Percentiles rank a stretch among this genome's conserved stretches.
Conservation (phyloP, 2,329 filamentous ascomycete species). For the Lasiodiplodia citricola region DNA sequence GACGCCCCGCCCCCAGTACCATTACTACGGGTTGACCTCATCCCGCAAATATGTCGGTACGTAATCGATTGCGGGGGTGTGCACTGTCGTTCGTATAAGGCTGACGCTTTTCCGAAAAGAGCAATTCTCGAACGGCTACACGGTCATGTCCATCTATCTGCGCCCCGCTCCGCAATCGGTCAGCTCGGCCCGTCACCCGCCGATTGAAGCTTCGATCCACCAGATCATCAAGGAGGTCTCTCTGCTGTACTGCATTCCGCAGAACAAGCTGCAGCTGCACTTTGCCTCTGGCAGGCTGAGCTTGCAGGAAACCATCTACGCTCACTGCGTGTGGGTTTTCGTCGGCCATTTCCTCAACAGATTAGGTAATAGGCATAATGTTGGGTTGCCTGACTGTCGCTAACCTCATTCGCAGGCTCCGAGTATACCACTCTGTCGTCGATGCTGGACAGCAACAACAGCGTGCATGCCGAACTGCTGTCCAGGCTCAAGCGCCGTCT, state of each 20-base stretch:
- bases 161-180: constrained; percentile 68
- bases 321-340: constrained; percentile 97
- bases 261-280: constrained; percentile 91
- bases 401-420: constrained; percentile 50
- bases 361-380: constrained; percentile 55
- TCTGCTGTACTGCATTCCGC: constrained; percentile 94
- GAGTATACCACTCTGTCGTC: constrained; percentile 89
- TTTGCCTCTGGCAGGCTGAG: constrained; percentile 87
- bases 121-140: constrained; percentile 98
- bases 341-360: constrained; percentile 98
- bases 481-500: constrained; percentile 95
- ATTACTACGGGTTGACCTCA: constrained; percentile 97
- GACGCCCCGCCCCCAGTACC: constrained; percentile 61
- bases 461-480: constrained; percentile 82
- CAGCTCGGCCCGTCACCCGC: constrained; percentile 66
- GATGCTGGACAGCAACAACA: constrained; percentile 80
- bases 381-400: no score
- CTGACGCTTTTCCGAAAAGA: constrained; percentile 52
- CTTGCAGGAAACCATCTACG: constrained; percentile 95
- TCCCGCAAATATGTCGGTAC: constrained; percentile 85
- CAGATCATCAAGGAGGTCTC: constrained; percentile 99
- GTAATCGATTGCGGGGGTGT: not conserved
- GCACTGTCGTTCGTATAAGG: not conserved
- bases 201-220: constrained; percentile 92
- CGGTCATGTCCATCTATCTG: constrained; percentile 94